Evolutionary conservation across 768 basidiomycete species (phyloP).

Genomic region (Leucosporidium yakuticum): DNA sequence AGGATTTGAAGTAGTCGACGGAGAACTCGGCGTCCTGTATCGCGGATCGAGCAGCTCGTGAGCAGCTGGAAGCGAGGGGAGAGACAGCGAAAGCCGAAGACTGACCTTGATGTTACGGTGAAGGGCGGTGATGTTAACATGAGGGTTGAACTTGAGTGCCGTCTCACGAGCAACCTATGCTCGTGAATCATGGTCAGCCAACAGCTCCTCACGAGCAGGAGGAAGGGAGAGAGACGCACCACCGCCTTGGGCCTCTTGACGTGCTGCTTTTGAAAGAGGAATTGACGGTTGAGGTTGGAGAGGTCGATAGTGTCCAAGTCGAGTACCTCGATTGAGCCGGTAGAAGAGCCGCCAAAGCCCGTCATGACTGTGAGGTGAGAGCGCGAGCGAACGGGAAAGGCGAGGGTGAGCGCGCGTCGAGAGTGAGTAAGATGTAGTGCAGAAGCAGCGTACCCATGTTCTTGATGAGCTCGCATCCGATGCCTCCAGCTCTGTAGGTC

Average conservation of each 20-base stretch:
- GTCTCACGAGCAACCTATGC: slow-evolving; percentile 72
- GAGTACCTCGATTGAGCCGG: slow-evolving; percentile 45
- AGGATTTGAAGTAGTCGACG: slow-evolving; percentile 79
- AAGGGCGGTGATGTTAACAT: slow-evolving; percentile 77
- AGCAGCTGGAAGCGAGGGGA: neutral
- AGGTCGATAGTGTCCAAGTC: slow-evolving; percentile 98
- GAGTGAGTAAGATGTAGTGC: no score
- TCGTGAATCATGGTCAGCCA: neutral
- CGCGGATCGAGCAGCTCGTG: neutral
- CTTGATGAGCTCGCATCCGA: slow-evolving; percentile 95
- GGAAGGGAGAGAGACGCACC: slow-evolving; percentile 48
- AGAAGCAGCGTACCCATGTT: slow-evolving; percentile 65
- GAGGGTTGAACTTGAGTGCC: slow-evolving; percentile 76
- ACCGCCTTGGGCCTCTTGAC: slow-evolving; percentile 94
- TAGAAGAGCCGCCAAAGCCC: slow-evolving; percentile 15
- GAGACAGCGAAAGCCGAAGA: neutral
- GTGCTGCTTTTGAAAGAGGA: slow-evolving; percentile 93
- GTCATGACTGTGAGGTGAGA: slow-evolving; percentile 23
- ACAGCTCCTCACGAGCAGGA: neutral
- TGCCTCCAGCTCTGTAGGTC: slow-evolving; percentile 51
- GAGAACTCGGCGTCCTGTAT: slow-evolving; percentile 53
- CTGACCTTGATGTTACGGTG: slow-evolving; percentile 95
- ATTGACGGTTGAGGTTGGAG: slow-evolving; percentile 93
- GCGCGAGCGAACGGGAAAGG: neutral
- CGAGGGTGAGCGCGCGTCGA: neutral